Base-by-base conservation (phyloP, 768 basidiomycete genomes). In the Trametes sanguinea region DNA sequence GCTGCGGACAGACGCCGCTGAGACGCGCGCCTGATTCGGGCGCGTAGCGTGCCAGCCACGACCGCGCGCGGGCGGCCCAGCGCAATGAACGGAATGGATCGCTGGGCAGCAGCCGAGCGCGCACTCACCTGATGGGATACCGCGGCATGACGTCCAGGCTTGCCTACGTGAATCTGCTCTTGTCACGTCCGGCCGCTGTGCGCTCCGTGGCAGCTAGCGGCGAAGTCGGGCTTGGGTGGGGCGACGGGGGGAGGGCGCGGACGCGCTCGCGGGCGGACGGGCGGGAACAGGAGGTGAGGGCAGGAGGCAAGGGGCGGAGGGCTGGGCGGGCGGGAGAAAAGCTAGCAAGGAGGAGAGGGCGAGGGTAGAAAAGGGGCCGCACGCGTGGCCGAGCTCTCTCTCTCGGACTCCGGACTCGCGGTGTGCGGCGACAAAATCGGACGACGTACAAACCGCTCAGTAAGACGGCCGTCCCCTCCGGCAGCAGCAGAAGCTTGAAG, bases 41-140 rank as follows among this genome's bases (percentile, higher is more conserved):
- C 35, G 35, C 48, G 11, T 6, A 16, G 46, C 46, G 17, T 17
- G 11, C 11, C 46, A 4, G n/a, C 9, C 17, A 13, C 46, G 46
- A n/a, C 13, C 46, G 17, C 46, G 22, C 46, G n/a, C 22, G 22
- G 22, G 22, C 22, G 22, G 22, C 22, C 22, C 22, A 22, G 22
- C 22, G 22, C 22, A 22, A 22, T 22, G 22, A 22, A 22, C 22
- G 22, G 22, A 22, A 22, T 22, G 22, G 22, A 22, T 22, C 22
- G 22, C 22, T 22, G 22, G 22, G 22, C 22, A 11, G 35, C 35
- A 47, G 54, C 53, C 60, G 53, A 61, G 60, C 39, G 57, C 48
- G 35, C 17, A 65, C 63, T 53, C 50, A 65, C 63, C 60, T 60
- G 48, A 60, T 57, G 46, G 56, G 22, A 43, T 61, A 52, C 30